Conservation (phyloP, 1,139 yeast genomes). For the Candida buenavistaensis region DNA sequence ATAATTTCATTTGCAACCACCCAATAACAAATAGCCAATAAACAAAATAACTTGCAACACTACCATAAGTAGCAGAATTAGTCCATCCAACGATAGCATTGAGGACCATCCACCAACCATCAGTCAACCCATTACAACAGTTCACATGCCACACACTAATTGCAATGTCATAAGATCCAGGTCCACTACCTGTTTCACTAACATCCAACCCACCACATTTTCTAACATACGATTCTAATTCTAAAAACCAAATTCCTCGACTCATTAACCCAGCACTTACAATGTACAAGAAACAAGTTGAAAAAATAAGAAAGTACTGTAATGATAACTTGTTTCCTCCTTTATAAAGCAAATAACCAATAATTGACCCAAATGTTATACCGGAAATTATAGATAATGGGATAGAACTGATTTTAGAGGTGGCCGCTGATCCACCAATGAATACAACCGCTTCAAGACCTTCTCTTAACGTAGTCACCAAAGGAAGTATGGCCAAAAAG, state of each 20-base stretch:
- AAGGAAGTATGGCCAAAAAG: conserved; percentile 76
- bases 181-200: conserved; percentile 85
- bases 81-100: conserved; percentile 46
- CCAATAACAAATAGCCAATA: conserved; percentile 79
- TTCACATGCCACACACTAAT: conserved; percentile 89
- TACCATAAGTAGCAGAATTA: conserved; percentile 75
- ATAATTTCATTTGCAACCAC: no score
- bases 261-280: conserved; percentile 89
- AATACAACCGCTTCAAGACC: conserved; percentile 91
- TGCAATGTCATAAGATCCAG: conserved; percentile 81
- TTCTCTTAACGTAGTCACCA: conserved; percentile 82
- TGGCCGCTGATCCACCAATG: conserved; percentile 86
- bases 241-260: conserved; percentile 86
- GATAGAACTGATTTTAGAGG: conserved; percentile 73
- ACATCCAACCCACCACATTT: conserved; percentile 89
- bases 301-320: conserved; percentile 75
- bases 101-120: conserved; percentile 92
- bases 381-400: conserved; percentile 85
- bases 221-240: conserved; percentile 59
- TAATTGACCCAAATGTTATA: conserved; percentile 64
- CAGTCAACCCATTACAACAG: conserved; percentile 88
- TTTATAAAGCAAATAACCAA: conserved; percentile 69
- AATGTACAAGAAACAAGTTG: conserved; percentile 80
- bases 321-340: conserved; percentile 77
- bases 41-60: conserved; percentile 77